Base-by-base conservation (phyloP, 129 eudicot species). In the Silybum marianum region DNA sequence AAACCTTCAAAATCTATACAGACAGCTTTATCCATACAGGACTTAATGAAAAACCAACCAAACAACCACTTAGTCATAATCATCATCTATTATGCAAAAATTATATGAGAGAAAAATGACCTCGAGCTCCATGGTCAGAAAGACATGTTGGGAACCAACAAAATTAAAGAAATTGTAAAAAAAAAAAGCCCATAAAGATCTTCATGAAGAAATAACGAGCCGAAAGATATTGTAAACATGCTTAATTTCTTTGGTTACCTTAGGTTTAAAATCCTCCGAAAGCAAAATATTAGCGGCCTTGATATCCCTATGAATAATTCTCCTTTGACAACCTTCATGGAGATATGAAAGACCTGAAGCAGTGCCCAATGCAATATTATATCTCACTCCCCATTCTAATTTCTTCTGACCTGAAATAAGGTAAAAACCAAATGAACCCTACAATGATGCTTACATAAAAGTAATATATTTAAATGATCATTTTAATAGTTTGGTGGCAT, bases 301-400 rank as follows among this genome's bases (percentile, higher is more conserved):
- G 51, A 94, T 90, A 84, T 95, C 98, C 74, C 98, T 81, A 71
- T 92, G 99, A 60, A 95, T 91, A 24, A 95, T 95, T 78, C 99
- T 84, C 63, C 97, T 84, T 78, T 91, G 98, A 81, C 98, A 92
- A 39, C 94, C 97, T 77, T 95, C 97, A 48, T 92, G 97, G 78
- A 95, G 98, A 89, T 95, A 95, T 13, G 89, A 85, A 72, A 95
- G 91, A 67, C 97, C 98, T 6, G 85, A 86, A 54, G 98, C 97
- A 30, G 85, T 84, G 67, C 97, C 98, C 63, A 92, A 54, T 51
- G 94, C 92, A 60, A 95, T 95, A 74, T 89, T 92, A 69, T 79
- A 92, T 75, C 97, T 80, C 42, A 68, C 68, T 10, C 39, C 78
- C 98, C 97, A 95, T 14, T 83, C 78, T 24, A 95, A 83, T 80